Evolutionary conservation across 306 rosid genomes (phyloP).

Genomic region (Morella rubra): DNA sequence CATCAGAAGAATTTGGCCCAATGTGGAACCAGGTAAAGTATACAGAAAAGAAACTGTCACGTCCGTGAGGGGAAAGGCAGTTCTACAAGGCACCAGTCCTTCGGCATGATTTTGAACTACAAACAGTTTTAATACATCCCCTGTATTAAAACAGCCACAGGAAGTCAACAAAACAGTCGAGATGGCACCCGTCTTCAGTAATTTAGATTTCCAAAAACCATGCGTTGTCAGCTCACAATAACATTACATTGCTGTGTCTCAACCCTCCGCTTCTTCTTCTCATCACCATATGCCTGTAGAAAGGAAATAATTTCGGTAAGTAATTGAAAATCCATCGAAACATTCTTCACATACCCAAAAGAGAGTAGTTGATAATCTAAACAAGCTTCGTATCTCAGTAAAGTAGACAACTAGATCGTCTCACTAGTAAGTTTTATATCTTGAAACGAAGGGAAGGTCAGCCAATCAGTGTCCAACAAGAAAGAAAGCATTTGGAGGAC

Average conservation of each 20-base stretch:
- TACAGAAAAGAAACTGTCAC: neutral
- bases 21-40: too few relatives aligned
- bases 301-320: neutral
- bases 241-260: constrained; percentile 62
- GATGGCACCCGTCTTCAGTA: constrained; percentile 30
- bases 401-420: neutral
- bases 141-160: neutral
- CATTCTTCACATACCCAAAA: neutral
- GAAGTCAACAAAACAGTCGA: constrained; percentile 16
- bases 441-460: neutral
- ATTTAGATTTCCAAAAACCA: constrained; percentile 14
- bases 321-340: constrained; percentile 7
- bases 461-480: neutral
- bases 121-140: constrained; percentile 6
- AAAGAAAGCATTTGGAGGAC: neutral
- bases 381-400: neutral
- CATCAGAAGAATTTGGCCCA: too few relatives aligned
- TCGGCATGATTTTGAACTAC: constrained; percentile 6
- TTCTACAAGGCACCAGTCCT: constrained; percentile 31
- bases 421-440: neutral
- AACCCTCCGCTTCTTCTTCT: constrained; percentile 57
- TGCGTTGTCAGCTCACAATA: constrained; percentile 41
- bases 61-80: constrained; percentile 7
- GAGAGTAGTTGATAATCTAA: neutral
- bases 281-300: constrained; percentile 56